Conservation (phyloP, 345 rosid species). For the Brassica juncea region DNA sequence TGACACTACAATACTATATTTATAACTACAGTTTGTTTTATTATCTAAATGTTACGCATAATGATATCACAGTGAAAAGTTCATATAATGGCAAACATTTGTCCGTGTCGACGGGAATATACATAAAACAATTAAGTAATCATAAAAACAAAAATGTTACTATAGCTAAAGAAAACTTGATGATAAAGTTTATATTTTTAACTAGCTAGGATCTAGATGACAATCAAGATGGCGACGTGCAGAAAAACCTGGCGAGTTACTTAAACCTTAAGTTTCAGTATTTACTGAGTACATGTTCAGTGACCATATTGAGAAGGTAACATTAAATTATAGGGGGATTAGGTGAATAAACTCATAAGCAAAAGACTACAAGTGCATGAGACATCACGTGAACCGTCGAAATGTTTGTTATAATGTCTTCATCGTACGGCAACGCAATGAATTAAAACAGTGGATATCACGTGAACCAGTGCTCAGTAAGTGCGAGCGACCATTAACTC, state of each 20-base stretch:
- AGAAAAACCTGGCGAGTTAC: neutral
- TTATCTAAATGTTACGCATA: neutral
- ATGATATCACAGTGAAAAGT: neutral
- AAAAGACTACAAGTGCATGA: neutral
- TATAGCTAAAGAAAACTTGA: slow-evolving; percentile 18
- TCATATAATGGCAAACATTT: slow-evolving; percentile 34
- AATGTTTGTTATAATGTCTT: slow-evolving; percentile 30
- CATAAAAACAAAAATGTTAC: slow-evolving; percentile 3
- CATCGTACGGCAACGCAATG: slow-evolving; percentile 29
- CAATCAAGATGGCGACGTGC: neutral
- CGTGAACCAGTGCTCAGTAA: slow-evolving; percentile 33
- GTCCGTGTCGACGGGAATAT: slow-evolving; percentile 11
- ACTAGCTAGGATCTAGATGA: neutral
- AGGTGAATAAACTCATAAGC: neutral
- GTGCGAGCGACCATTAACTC: slow-evolving; percentile 8
- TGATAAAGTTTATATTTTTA: neutral
- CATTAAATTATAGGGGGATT: neutral
- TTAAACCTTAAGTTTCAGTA: neutral
- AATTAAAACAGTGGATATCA: slow-evolving; percentile 30
- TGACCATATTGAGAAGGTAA: neutral
- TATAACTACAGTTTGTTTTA: neutral
- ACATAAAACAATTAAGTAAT: neutral
- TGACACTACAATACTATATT: neutral
- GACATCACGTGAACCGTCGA: slow-evolving; percentile 37
- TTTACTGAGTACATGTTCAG: neutral